These are phyloP conservation scores for Steccherinum ochraceum DNA, from an alignment of 768 basidiomycete genomes.

Conservation along the genomic window DNA sequence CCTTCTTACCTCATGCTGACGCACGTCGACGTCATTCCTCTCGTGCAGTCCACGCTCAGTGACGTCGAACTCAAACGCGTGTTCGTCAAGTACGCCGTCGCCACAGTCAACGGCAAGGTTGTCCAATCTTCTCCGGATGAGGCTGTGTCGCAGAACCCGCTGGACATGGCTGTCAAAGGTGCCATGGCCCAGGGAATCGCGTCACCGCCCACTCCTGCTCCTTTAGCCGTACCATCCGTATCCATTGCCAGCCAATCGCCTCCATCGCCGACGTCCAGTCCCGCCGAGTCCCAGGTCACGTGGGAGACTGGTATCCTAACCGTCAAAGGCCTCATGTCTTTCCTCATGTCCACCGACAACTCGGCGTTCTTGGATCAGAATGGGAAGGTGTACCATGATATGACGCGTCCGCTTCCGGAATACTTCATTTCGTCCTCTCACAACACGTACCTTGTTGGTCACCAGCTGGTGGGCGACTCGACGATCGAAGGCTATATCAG, in stretches of 20 bases:
- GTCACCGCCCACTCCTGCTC: background rate
- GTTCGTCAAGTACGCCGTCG: constrained; percentile 32
- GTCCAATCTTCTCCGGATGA: constrained; percentile 5
- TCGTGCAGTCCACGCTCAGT: constrained; percentile 23
- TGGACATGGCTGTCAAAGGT: constrained; percentile 20
- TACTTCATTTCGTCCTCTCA: constrained; percentile 90
- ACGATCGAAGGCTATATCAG: constrained; percentile 92
- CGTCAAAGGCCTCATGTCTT: constrained; percentile 64
- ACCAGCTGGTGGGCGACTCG: constrained; percentile 82
- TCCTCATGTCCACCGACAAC: constrained; percentile 80
- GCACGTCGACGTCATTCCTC: constrained; percentile 1
- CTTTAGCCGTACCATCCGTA: constrained; percentile 3
- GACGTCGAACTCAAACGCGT: constrained; percentile 26
- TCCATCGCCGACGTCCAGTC: constrained; percentile 1
- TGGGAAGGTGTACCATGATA: constrained; percentile 62
- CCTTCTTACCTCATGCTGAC: too few relatives aligned
- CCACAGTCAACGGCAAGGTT: constrained; percentile 1
- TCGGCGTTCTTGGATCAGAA: constrained; percentile 49
- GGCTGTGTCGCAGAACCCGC: constrained; percentile 20
- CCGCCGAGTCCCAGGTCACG: constrained; percentile 10
- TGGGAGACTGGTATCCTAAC: constrained; percentile 32
- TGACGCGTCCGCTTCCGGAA: constrained; percentile 82
- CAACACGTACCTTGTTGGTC: constrained; percentile 86
- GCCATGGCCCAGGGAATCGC: background rate
- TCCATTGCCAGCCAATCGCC: constrained; percentile 6